Percentiles rank a stretch among this genome's conserved stretches.
phyloP scores from a whole-genome alignment of 2,329 filamentous ascomycete species.

The Aspergillus awamori region DNA sequence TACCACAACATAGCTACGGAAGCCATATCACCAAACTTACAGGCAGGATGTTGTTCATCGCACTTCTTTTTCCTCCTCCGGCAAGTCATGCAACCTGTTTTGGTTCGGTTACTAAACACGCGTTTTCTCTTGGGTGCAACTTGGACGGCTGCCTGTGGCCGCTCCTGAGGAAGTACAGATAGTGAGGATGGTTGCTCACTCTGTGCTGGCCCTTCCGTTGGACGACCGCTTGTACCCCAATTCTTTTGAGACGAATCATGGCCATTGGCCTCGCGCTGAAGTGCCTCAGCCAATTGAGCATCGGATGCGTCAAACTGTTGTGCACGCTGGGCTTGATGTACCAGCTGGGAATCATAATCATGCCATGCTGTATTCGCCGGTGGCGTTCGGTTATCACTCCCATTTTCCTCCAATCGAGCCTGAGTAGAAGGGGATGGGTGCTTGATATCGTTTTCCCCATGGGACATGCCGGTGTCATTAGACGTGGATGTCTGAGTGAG shows the following conservation, averaged over 20 bases:
- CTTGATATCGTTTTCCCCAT: slow-evolving; percentile 25
- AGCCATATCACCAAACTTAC: slow-evolving; percentile 57
- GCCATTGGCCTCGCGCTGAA: slow-evolving; percentile 54
- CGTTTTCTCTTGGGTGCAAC: slow-evolving; percentile 51
- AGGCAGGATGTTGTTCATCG: slow-evolving; percentile 89
- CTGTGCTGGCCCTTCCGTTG: slow-evolving; percentile 40
- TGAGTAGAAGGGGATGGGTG: slow-evolving; percentile 25
- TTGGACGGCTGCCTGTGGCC: slow-evolving; percentile 40
- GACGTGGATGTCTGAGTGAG: slow-evolving; percentile 23
- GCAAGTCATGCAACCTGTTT: slow-evolving; percentile 93
- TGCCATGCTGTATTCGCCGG: slow-evolving; percentile 39
- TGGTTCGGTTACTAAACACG: slow-evolving; percentile 88
- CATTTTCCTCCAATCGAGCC: slow-evolving; percentile 33
- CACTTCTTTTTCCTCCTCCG: slow-evolving; percentile 95
- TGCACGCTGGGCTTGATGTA: slow-evolving; percentile 52
- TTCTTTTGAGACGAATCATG: slow-evolving; percentile 39
- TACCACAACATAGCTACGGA: not conserved
- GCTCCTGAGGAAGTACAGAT: slow-evolving; percentile 37
- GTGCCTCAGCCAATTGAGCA: slow-evolving; percentile 54
- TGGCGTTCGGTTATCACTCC: slow-evolving; percentile 32
- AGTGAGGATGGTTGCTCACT: slow-evolving; percentile 38
- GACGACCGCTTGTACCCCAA: slow-evolving; percentile 38
- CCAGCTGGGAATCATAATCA: slow-evolving; percentile 45
- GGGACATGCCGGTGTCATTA: slow-evolving; percentile 24
- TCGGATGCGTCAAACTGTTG: slow-evolving; percentile 51